Base-by-base conservation (phyloP, 2,329 filamentous ascomycete genomes). In the Monosporascus sp. region DNA sequence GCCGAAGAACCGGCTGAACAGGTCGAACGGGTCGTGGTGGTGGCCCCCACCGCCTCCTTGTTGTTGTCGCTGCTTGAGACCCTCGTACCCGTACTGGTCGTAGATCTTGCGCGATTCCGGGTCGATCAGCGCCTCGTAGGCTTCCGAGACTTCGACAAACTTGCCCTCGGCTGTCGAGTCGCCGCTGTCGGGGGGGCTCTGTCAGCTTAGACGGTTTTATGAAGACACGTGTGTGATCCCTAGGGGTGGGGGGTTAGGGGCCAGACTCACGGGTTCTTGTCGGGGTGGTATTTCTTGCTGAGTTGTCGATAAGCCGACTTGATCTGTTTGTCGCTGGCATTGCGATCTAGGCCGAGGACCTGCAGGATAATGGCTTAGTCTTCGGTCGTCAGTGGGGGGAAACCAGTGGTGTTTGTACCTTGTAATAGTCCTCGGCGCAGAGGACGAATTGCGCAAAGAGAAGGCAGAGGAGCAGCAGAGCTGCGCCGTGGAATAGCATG, bases 1-100 rank as follows among this genome's bases (percentile, higher is more conserved):
- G 58, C 94, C 94, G 68, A 99, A 99, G 82, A 99, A 97, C 61
- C 90, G 88, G 51, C 86, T 91, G 79, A 99, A 99, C 43, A 99
- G 78, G 70, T 99, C 94, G 68, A 97, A 97, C 20, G 94, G 92
- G 67, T 99, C 92, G 68, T 93, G 87, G 54, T 82, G 78, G 35
- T 73, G 73, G 44, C 79, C 79, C 9, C 81, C 79, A 48, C 82
- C 82, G 11, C 81, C 79, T 48, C 83, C 82, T 37, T 84, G 82
- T 46, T 89, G 87, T 64, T 88, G 84, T 65, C 90, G 89, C 67
- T 94, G 87, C 66, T 94, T 84, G 49, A 97, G 77, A 24, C 91
- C 94, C 49, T 97, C 93, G 68, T 96, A 89, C 55, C 94, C 94
- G 68, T 96, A 88, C 66, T 91, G 85, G 71, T 99, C 92, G 79